These are phyloP conservation scores for Paramyrothecium roridum DNA, from an alignment of 2,329 filamentous ascomycete species.

Conservation along the genomic window DNA sequence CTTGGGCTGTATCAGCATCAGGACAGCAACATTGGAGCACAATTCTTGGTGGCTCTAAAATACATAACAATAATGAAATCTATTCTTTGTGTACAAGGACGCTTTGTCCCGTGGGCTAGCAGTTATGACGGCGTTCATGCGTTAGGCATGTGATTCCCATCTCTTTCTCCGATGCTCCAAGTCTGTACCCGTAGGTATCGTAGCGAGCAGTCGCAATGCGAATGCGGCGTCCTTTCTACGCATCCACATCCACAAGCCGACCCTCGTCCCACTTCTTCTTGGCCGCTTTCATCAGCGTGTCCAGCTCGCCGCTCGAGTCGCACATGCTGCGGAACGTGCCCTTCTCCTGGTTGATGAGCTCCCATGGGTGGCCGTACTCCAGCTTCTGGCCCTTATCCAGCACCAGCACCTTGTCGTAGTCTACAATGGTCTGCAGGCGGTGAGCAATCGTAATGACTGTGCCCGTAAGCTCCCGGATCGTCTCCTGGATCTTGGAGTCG, in stretches of 20 bases:
- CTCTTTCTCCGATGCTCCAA: slow-evolving; percentile 5
- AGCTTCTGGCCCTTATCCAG: slow-evolving; percentile 84
- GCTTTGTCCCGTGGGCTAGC: too few species aligned
- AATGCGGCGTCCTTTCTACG: slow-evolving; percentile 8
- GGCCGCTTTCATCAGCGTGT: slow-evolving; percentile 47
- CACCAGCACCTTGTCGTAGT: slow-evolving; percentile 96
- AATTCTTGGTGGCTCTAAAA: background rate
- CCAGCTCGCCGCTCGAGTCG: slow-evolving; percentile 59
- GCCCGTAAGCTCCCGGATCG: slow-evolving; percentile 86
- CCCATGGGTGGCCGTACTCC: slow-evolving; percentile 88
- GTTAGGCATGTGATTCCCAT: background rate
- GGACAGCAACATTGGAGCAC: too few species aligned
- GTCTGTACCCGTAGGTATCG: background rate
- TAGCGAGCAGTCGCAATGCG: background rate
- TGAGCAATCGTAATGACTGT: slow-evolving; percentile 98
- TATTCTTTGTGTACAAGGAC: background rate
- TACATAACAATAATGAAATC: background rate
- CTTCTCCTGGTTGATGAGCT: slow-evolving; percentile 68
- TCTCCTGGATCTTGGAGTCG: slow-evolving; percentile 93
- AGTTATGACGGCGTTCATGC: background rate
- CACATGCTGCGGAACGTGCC: slow-evolving; percentile 65
- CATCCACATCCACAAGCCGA: slow-evolving; percentile 30
- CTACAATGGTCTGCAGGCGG: slow-evolving; percentile 91
- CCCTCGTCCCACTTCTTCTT: slow-evolving; percentile 49
- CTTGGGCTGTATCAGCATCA: too few species aligned